Evolutionary conservation across 179 eudicot species (phyloP).

Genomic region (Heliamphora pulchella): DNA sequence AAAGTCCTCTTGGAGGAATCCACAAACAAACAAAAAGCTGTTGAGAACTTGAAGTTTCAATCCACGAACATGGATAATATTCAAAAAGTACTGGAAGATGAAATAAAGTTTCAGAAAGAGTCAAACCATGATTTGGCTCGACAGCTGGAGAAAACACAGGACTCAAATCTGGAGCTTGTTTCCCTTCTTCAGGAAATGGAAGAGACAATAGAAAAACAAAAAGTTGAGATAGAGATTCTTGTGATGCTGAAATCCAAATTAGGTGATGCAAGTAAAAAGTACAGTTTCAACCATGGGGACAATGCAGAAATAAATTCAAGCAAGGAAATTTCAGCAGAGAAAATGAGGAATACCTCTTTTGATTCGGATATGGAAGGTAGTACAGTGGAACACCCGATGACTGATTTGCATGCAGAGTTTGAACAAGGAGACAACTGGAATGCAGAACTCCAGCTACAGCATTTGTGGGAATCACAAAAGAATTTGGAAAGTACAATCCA

Average conservation of each 20-base stretch:
- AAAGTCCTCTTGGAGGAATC: constrained; percentile 35
- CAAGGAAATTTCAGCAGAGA: constrained; percentile 6
- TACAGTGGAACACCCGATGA: not conserved
- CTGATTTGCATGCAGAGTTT: constrained; percentile 4
- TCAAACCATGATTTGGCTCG: constrained; percentile 37
- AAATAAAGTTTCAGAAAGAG: constrained; percentile 42
- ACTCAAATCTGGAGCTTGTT: constrained; percentile 63
- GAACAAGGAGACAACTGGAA: constrained; percentile 15
- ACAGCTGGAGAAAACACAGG: constrained; percentile 57
- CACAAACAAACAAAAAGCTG: constrained; percentile 22
- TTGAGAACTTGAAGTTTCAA: constrained; percentile 31
- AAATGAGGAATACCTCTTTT: constrained; percentile 15
- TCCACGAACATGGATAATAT: constrained; percentile 26
- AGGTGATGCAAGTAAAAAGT: not conserved
- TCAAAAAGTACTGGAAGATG: constrained; percentile 47
- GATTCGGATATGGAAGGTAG: constrained; percentile 12
- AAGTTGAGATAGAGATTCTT: constrained; percentile 47
- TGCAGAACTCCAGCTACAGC: constrained; percentile 28
- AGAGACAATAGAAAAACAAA: constrained; percentile 59
- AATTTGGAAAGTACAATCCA: constrained; percentile 30
- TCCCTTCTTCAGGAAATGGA: constrained; percentile 70
- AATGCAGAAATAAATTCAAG: constrained; percentile 10
- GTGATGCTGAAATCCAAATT: constrained; percentile 16
- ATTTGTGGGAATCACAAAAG: constrained; percentile 35
- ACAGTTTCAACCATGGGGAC: constrained; percentile 6